Evolutionary conservation across 2,329 filamentous ascomycete species (phyloP), one percentile per base, ranked within the genome.

Genomic region (Xylaria hypoxylon): DNA sequence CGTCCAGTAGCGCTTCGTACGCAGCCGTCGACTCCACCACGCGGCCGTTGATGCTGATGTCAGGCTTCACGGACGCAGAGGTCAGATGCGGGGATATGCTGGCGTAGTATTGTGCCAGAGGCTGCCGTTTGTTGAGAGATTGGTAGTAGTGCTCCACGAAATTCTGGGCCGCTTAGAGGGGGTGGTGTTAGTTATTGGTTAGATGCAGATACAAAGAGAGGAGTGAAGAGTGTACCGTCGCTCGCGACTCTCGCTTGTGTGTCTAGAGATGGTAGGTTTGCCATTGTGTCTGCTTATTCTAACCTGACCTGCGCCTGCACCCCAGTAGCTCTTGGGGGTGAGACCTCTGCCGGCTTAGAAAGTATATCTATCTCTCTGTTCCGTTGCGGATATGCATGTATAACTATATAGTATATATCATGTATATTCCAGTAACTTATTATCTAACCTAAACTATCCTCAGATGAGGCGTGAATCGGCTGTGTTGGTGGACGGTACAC

Each of bases 11-110:
- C 19, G 85, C 84, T 72, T 90, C 88, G 73, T 94, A 90, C 50
- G 89, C 88, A 57, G 82, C 80, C 0, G 89, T 90, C 62, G 87
- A 85, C 38, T 70, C 62, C 10, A 85, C 79, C 42, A 92, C 79
- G 53, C 89, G 89, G 73, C 94, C 93, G 80, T 97, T 97, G 84
- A 94, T 90, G 73, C 89, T 87, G 74, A 97, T 94, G 76, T 89
- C 88, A 58, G 92, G 85, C 38, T 83, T 82, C 26, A 83, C 80
- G 67, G 83, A 80, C n/a, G 85, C 80, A 13, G 77, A 67, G n/a
- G 75, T 75, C 69, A 88, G 86, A 66, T 84, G 81, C 11, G 84
- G 72, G 26, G 86, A 86, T 57, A 84, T 79, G 76, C 87, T 86
- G 70, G 89, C 81, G 83, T 97, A 97, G 83, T 90, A 96, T n/a